Conservation (phyloP, 202 grass and related monocot species). For the Setaria viridis region DNA sequence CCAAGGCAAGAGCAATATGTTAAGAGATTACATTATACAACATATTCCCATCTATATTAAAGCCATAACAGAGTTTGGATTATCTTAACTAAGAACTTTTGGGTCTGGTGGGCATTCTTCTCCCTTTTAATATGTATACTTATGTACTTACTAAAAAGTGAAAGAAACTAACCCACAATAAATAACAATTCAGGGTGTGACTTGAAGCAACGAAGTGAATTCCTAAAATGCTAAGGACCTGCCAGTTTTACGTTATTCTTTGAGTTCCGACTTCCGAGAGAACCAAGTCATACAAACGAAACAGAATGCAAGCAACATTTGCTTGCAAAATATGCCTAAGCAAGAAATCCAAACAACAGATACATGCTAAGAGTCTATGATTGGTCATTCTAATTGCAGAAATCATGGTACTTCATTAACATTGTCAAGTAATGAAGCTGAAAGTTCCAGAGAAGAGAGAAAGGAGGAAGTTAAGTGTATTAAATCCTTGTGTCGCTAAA, state of each 20-base stretch:
- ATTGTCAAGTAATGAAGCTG: conserved; percentile 27
- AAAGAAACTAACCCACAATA: neutral
- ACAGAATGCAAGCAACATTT: neutral
- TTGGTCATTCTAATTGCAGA: neutral
- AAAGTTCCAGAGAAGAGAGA: neutral
- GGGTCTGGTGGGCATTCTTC: neutral
- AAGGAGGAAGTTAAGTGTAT: neutral
- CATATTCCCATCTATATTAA: neutral
- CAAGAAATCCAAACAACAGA: conserved; percentile 1
- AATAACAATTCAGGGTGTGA: conserved; percentile 5
- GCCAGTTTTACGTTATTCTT: neutral
- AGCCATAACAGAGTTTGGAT: neutral
- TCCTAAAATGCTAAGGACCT: neutral
- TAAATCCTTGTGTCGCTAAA: conserved; percentile 12
- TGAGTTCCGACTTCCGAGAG: neutral
- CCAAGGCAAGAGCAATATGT: neutral
- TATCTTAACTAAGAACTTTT: neutral
- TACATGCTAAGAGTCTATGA: conserved; percentile 10
- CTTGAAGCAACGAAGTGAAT: neutral
- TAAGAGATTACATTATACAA: conserved; percentile 4
- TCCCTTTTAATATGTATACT: neutral
- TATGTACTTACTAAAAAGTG: neutral
- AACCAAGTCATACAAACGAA: conserved; percentile 22
- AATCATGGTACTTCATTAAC: neutral
- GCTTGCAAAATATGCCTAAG: neutral